A percentile compares a stretch with the other conserved stretches of the same genome.
Conservation (phyloP, 306 rosid genomes). For the Cicer judaicum region DNA sequence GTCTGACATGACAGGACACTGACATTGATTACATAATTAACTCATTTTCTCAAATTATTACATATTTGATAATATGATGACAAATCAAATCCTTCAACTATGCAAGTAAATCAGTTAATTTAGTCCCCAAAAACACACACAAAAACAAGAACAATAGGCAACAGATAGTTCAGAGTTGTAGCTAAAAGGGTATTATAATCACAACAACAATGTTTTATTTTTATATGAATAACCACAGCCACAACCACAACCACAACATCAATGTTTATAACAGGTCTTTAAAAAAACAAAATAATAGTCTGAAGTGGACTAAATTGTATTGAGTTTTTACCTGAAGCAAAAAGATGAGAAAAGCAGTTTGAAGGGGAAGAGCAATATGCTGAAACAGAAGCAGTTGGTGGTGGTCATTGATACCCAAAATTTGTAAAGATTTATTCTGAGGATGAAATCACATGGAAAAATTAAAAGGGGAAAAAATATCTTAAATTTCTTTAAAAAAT, state of each 20-base stretch:
- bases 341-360: slow-evolving; percentile 8
- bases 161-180: slow-evolving; percentile 11
- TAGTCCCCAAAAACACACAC: neutral
- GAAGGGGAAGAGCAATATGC: neutral
- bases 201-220: neutral
- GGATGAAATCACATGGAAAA: slow-evolving; percentile 10
- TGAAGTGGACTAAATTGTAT: neutral
- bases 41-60: too few species aligned
- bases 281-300: neutral
- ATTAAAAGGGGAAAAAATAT: neutral
- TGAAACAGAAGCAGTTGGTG: slow-evolving; percentile 1
- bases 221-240: slow-evolving; percentile 20
- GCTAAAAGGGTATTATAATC: neutral
- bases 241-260: slow-evolving; percentile 8
- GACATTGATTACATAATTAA: too few species aligned
- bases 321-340: slow-evolving; percentile 44
- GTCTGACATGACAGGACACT: too few species aligned
- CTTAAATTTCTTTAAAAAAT: neutral
- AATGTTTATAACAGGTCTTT: slow-evolving; percentile 28
- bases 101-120: slow-evolving; percentile 1
- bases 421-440: slow-evolving; percentile 39
- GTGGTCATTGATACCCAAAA: slow-evolving; percentile 33
- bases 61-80: neutral
- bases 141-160: neutral
- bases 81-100: slow-evolving; percentile 18